Conservation (phyloP, 208 protist species). For the Acanthamoeba sp. region DNA sequence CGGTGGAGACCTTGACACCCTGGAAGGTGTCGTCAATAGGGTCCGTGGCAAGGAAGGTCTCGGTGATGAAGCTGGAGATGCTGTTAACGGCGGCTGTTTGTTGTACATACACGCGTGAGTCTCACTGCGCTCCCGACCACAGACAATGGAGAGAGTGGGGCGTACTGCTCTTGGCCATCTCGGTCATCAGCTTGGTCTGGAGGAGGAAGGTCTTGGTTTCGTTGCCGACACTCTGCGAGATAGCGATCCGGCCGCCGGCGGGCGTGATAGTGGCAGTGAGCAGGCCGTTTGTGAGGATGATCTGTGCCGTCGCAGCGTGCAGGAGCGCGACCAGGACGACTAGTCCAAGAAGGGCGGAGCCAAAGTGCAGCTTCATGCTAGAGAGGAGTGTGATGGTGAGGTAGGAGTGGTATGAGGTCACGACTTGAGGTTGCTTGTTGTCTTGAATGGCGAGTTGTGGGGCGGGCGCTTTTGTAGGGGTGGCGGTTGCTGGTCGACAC, state of each 20-base stretch:
- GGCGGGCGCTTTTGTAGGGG: too few relatives aligned
- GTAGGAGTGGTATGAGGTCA: too few relatives aligned
- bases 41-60: neutral
- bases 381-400: too few relatives aligned
- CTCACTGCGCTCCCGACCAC: too few relatives aligned
- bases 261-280: neutral
- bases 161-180: neutral
- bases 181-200: neutral
- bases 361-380: neutral
- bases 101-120: too few relatives aligned
- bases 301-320: neutral
- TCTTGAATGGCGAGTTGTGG: too few relatives aligned
- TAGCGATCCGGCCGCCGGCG: neutral
- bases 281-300: slow-evolving; percentile 2
- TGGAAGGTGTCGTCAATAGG: neutral
- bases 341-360: neutral
- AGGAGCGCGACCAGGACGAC: neutral
- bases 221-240: neutral
- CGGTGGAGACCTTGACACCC: neutral
- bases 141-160: neutral
- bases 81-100: neutral
- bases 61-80: neutral
- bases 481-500: too few relatives aligned
- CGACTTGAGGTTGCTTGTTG: too few relatives aligned
- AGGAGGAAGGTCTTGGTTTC: neutral